Conservation (phyloP, 345 rosid genomes). For the Salix exigua region DNA sequence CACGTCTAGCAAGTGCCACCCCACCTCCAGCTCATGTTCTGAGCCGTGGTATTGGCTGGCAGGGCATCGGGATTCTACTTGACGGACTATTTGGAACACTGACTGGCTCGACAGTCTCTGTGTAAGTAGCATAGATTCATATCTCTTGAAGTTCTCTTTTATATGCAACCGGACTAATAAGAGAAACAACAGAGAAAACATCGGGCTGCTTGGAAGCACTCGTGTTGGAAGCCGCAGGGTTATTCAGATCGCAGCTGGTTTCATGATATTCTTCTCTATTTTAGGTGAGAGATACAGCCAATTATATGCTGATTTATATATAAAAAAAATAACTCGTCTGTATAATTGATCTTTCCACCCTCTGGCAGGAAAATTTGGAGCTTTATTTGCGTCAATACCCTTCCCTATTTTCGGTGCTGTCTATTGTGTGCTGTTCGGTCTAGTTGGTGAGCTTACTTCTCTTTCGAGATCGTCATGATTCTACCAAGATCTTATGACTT, state of each 20-base stretch:
- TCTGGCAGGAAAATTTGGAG: conserved; percentile 85
- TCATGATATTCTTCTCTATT: conserved; percentile 96
- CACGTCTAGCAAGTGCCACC: conserved; percentile 94
- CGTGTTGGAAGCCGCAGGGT: conserved; percentile 96
- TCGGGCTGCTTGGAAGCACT: conserved; percentile 95
- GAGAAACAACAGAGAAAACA: conserved; percentile 63
- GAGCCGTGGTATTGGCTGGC: conserved; percentile 99
- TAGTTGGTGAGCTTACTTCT: conserved; percentile 54
- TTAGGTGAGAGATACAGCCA: conserved; percentile 45
- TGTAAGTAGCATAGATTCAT: conserved; percentile 47
- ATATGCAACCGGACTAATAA: conserved; percentile 9
- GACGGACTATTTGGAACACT: conserved; percentile 84
- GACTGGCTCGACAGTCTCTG: conserved; percentile 74
- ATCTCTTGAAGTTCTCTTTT: conserved; percentile 7
- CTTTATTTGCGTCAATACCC: conserved; percentile 93
- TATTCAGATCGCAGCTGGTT: conserved; percentile 93
- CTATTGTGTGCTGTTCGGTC: conserved; percentile 86
- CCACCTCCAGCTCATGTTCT: conserved; percentile 98
- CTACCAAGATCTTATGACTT: neutral
- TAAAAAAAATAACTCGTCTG: neutral
- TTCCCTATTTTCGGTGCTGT: conserved; percentile 91
- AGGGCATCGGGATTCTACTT: conserved; percentile 90
- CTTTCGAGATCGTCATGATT: neutral
- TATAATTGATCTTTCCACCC: neutral
- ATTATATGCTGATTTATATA: neutral